Base-by-base conservation (phyloP, 169 alveolate species). In the Cryptosporidium viatorum region DNA sequence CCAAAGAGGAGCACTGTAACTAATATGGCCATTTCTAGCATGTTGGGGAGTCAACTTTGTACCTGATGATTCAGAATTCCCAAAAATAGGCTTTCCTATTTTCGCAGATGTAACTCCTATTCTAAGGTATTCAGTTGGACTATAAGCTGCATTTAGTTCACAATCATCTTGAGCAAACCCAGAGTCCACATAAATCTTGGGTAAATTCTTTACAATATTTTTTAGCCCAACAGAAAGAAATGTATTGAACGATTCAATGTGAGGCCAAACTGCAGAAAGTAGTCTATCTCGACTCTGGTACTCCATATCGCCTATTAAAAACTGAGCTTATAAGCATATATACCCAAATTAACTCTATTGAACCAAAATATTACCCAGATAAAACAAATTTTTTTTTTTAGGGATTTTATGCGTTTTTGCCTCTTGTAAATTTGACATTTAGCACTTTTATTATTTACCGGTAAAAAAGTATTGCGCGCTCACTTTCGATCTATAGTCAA, bases 1-100 rank as follows among this genome's bases (percentile, higher is more conserved):
- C 35, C 94, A 91, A 58, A 97, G 93, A 0, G 99, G 98, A 3
- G 99, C 98, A 80, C 96, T 92, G 80, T 97, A 97, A 51, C 97
- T 95, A 41, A 95, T 92, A 67, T 96, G 96, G 35, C 98, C 95
- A 69, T 93, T 93, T 86, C 98, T 93, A 84, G 99, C 98, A 85
- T 97, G 97, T 23, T 94, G 80, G 16, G 99, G 99, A 80, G 94
- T 95, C 85, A 94, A 85, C 85, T 86, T 94, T 85, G 91, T 93
- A 60, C 89, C 93, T 2, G 89, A 60, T 14, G 80, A 65, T 60
- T 93, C 94, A 26, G 87, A 62, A 45, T 59, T 62, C 2, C 89
- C 89, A 35, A 80, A 80, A 60, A 80, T 60, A 43, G 89, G 89
- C 29, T 80, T 80, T 31, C 89, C 89, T 29, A 80, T 65, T 45